A percentile compares a stretch with the other conserved stretches of the same genome.
These are phyloP conservation scores for Tylopilus sp. DNA, from an alignment of 1,284 basidiomycete genomes.

Conservation along the genomic window DNA sequence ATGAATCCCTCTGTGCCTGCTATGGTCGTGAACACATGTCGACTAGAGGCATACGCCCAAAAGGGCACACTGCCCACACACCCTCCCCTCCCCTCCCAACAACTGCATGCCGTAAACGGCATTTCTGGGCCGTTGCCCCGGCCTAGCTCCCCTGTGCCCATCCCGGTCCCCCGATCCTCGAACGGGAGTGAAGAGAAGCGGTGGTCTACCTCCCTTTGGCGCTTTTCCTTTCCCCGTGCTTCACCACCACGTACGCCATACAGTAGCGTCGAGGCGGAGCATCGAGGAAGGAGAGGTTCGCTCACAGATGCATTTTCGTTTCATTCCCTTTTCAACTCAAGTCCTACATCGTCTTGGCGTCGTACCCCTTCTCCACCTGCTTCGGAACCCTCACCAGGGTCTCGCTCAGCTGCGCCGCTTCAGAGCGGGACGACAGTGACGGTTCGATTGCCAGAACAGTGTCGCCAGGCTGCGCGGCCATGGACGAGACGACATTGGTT, in stretches of 20 bases:
- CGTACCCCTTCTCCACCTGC: conserved; percentile 32
- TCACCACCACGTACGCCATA: conserved; percentile 31
- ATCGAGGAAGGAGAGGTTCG: conserved; percentile 30
- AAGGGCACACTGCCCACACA: conserved; percentile 10
- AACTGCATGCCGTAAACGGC: conserved; percentile 9
- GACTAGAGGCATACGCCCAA: conserved; percentile 19
- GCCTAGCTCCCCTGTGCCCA: conserved; percentile 33
- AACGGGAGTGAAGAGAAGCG: conserved; percentile 35
- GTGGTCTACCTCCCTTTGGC: conserved; percentile 42
- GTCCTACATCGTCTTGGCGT: conserved; percentile 33
- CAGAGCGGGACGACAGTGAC: conserved; percentile 8
- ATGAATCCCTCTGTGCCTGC: conserved; percentile 30
- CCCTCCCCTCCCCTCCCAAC: conserved; percentile 13
- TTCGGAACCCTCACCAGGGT: conserved; percentile 21
- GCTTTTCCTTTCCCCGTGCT: conserved; percentile 41
- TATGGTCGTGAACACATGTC: conserved; percentile 30
- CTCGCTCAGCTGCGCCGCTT: conserved; percentile 6
- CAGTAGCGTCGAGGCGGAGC: conserved; percentile 22
- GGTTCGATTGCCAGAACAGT: conserved; percentile 28
- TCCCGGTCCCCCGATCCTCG: conserved; percentile 34
- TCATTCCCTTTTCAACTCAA: conserved; percentile 35
- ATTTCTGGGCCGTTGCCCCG: conserved; percentile 22
- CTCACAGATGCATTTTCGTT: conserved; percentile 47
- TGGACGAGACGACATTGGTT: conserved; percentile 57
- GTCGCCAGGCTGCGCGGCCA: conserved; percentile 41